Base-by-base conservation (phyloP, 176 grass and related monocot genomes). In the Coix lacrymajobi region DNA sequence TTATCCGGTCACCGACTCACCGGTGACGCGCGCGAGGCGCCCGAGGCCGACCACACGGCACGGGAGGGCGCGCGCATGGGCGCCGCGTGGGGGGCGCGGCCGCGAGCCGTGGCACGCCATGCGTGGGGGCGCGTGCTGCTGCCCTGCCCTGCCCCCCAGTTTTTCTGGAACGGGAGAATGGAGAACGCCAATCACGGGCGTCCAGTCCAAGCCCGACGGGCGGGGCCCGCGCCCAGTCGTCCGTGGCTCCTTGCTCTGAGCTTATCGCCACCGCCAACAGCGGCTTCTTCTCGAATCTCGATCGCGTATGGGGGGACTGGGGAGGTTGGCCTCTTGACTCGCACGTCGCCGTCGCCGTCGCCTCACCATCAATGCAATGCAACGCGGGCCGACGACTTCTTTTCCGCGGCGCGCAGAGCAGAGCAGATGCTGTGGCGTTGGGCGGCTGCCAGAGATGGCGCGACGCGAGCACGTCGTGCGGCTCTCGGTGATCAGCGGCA, bases 61-160 rank as follows among this genome's bases (percentile, higher is more conserved):
- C 62, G 28, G 39, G 77, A 52, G 64, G 41, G 26, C 25, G 33
- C 64, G 65, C 54, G 88, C 83, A 90, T 82, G 83, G 78, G 60
- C 56, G 83, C 72, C 83, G 83, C 83, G 88, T 89, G 78, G 62
- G 30, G 28, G 17, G 7, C 62, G 61, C 39, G 54, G 41, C 14
- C 10, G 43, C 43, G 28, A 16, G 78, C 64, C 57, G 70, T 83
- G 81, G 70, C 81, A 4, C 25, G 67, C 68, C 70, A 39, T 32
- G 68, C 80, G 32, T 43, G 43, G 57, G 76, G 28, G 32, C 77
- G 75, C 69, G 70, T 54, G 84, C 67, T 33, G 48, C 20, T 51
- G 16, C 45, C 45, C 33, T 33, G 33, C 4, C 33, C 4, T 2
- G 2, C 44, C 58, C 46, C 41, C 72, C 31, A 49, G 11, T 40